Percentiles rank a stretch among this genome's conserved stretches.
Conservation (phyloP, 805 yeast species). For the Tetrapisispora iriomotensis region DNA sequence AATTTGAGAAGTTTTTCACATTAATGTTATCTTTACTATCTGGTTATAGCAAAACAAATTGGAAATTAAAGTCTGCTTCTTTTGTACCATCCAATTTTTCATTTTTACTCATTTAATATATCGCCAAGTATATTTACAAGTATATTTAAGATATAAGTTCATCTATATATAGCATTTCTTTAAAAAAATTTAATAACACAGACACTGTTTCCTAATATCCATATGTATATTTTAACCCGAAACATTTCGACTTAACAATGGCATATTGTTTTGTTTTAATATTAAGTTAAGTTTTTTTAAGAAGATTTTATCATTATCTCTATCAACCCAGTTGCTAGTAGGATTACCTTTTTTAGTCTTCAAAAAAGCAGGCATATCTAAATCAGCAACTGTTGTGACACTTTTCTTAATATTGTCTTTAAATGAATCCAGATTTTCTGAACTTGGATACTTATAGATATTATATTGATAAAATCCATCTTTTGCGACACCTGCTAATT, state of each 20-base stretch:
- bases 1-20: conserved; percentile 12
- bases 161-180: no score
- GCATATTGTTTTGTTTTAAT: conserved; percentile 4
- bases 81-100: neutral
- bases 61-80: neutral
- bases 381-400: conserved; percentile 13
- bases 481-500: conserved; percentile 18
- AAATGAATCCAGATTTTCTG: conserved; percentile 9
- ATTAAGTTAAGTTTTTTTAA: conserved; percentile 1
- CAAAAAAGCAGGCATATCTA: conserved; percentile 16
- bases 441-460: conserved; percentile 17
- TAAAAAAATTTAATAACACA: no score
- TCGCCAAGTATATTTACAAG: no score
- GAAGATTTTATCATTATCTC: conserved; percentile 10
- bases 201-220: neutral
- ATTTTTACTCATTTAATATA: no score
- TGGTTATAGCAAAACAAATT: conserved; percentile 1
- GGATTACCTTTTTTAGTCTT: conserved; percentile 5
- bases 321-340: conserved; percentile 15
- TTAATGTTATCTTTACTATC: no score
- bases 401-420: conserved; percentile 11
- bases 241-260: neutral
- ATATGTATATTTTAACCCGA: no score
- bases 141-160: no score
- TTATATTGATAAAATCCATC: conserved; percentile 26